Percentiles rank a stretch among this genome's conserved stretches.
phyloP scores from a whole-genome alignment of 2,329 filamentous ascomycete genomes.

The Pseudomassariella vexata region DNA sequence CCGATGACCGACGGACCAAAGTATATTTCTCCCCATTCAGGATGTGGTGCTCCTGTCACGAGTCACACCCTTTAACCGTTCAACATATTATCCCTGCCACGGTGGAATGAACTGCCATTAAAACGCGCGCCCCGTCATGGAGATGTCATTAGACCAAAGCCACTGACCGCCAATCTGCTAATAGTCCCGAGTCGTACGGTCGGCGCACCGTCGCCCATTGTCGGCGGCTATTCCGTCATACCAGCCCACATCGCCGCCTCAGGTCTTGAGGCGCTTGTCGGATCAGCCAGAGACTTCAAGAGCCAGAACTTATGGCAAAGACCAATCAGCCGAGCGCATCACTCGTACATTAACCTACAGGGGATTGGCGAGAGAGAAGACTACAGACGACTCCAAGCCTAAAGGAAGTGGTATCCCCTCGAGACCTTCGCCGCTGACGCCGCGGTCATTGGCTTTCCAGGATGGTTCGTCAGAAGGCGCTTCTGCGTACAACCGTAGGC shows the following conservation, averaged over 20 bases:
- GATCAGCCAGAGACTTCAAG: constrained; percentile 47
- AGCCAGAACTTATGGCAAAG: constrained; percentile 33
- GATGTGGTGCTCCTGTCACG: too few relatives aligned
- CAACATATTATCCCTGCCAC: too few relatives aligned
- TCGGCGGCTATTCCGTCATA: constrained; percentile 44
- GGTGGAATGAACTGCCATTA: too few relatives aligned
- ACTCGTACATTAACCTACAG: constrained; percentile 41
- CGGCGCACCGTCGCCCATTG: constrained; percentile 44
- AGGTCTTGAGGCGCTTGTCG: constrained; percentile 46
- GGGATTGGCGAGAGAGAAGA: constrained; percentile 34
- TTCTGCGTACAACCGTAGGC: constrained; percentile 23
- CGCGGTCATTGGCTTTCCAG: constrained; percentile 41
- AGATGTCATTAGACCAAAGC: too few relatives aligned
- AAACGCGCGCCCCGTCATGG: too few relatives aligned
- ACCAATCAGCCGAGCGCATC: constrained; percentile 31
- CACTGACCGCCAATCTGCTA: too few relatives aligned
- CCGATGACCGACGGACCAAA: not conserved
- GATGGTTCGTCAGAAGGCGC: constrained; percentile 28
- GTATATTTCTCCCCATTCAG: too few relatives aligned
- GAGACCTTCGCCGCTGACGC: constrained; percentile 41
- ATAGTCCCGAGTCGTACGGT: constrained; percentile 43
- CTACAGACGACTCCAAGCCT: constrained; percentile 29
- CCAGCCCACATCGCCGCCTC: constrained; percentile 44
- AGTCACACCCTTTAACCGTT: too few relatives aligned
- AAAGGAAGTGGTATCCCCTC: constrained; percentile 29